A percentile compares a stretch with the other conserved stretches of the same genome.
Evolutionary conservation across 2,329 filamentous ascomycete genomes (phyloP).

Genomic region (Pseudomassariella vexata): DNA sequence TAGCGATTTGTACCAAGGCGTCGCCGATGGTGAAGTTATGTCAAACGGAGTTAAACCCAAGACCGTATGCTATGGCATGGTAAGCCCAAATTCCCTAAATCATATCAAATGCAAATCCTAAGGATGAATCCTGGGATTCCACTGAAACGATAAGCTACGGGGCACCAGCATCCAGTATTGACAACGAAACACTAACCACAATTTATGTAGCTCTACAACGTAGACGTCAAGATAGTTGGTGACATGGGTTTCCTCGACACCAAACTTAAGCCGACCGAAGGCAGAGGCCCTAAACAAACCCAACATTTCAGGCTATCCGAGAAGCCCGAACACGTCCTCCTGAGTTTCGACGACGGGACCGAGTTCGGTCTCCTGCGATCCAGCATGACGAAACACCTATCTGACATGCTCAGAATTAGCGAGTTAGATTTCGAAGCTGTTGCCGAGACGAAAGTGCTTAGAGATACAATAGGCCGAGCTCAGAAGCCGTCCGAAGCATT

Average conservation of each 20-base stretch:
- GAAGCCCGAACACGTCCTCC: slow-evolving; percentile 1
- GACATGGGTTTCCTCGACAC: slow-evolving; percentile 1
- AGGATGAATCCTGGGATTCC: too few relatives aligned
- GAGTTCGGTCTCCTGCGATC: slow-evolving; percentile 1
- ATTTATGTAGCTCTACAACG: slow-evolving; percentile 3
- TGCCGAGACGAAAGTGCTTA: neutral
- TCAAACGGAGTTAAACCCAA: neutral
- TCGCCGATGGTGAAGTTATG: neutral
- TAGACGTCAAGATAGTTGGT: slow-evolving; percentile 3
- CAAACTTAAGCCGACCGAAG: slow-evolving; percentile 1
- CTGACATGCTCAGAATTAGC: neutral
- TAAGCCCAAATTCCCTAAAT: neutral
- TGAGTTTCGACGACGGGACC: slow-evolving; percentile 1
- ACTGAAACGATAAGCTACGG: too few relatives aligned
- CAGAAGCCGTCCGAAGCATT: slow-evolving; percentile 1
- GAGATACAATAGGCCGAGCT: slow-evolving; percentile 2
- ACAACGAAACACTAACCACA: neutral
- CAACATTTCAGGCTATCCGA: slow-evolving; percentile 4
- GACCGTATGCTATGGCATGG: slow-evolving; percentile 4
- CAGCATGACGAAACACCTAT: slow-evolving; percentile 3
- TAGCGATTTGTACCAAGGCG: too few relatives aligned
- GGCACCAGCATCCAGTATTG: too few relatives aligned
- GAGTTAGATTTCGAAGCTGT: slow-evolving; percentile 3
- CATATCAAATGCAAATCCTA: too few relatives aligned
- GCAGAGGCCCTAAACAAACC: neutral